Conservation (phyloP, 768 basidiomycete species). For the Trametes cingulata region DNA sequence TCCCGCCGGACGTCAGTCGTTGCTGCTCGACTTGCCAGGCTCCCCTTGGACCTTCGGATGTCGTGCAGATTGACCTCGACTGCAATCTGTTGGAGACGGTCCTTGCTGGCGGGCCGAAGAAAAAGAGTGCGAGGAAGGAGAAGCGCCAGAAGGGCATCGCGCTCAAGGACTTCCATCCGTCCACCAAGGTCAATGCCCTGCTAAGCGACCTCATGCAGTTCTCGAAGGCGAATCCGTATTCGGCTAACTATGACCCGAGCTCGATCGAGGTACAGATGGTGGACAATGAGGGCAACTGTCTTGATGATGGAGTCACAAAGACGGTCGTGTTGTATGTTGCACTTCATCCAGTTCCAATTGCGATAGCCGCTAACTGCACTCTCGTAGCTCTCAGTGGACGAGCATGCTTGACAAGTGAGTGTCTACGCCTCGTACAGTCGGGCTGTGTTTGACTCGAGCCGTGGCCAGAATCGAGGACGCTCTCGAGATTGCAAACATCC, state of each 20-base stretch:
- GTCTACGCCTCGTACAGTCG: slow-evolving; percentile 3
- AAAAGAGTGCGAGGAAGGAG: slow-evolving; percentile 64
- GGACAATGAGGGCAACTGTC: slow-evolving; percentile 67
- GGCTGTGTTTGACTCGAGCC: slow-evolving; percentile 1
- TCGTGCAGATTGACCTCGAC: slow-evolving; percentile 78
- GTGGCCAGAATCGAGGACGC: slow-evolving; percentile 80
- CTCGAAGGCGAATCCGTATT: slow-evolving; percentile 84
- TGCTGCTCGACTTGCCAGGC: slow-evolving; percentile 80
- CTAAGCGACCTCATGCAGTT: slow-evolving; percentile 78
- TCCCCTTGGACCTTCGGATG: slow-evolving; percentile 68
- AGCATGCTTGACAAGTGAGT: slow-evolving; percentile 87
- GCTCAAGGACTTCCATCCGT: slow-evolving; percentile 65
- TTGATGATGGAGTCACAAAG: slow-evolving; percentile 76
- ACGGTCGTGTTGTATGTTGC: slow-evolving; percentile 90
- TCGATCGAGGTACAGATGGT: slow-evolving; percentile 75
- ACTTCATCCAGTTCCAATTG: slow-evolving; percentile 13
- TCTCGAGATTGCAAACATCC: slow-evolving; percentile 76
- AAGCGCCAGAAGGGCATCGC: slow-evolving; percentile 57
- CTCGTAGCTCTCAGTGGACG: slow-evolving; percentile 86
- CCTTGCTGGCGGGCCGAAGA: slow-evolving; percentile 44
- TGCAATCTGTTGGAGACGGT: slow-evolving; percentile 38
- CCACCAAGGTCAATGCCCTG: slow-evolving; percentile 87
- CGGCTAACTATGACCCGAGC: slow-evolving; percentile 80
- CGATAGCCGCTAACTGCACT: slow-evolving; percentile 2
- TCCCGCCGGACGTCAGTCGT: slow-evolving; percentile 53